These are phyloP conservation scores for Dictyostelium capitatum DNA, from an alignment of 78 protist genomes.

Conservation along the genomic window DNA sequence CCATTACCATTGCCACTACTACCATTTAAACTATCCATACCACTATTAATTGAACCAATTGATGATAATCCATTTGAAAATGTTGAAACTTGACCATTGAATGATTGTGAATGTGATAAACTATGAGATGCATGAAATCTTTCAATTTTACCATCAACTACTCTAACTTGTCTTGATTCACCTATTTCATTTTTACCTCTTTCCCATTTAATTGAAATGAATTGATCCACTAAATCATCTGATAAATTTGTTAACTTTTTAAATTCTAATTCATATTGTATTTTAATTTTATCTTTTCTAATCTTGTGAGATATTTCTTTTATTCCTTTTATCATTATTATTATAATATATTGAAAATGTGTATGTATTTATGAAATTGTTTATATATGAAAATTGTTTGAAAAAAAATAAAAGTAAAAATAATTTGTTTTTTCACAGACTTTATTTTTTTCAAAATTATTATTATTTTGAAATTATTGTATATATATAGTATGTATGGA, in stretches of 20 bases:
- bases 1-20: not conserved
- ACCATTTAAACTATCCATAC: not conserved
- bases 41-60: not conserved
- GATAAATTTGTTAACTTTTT: conserved; percentile 14
- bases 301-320: conserved; percentile 57
- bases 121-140: not conserved
- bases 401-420: not conserved
- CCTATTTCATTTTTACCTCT: conserved; percentile 55
- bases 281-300: conserved; percentile 60
- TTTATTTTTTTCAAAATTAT: too few relatives aligned
- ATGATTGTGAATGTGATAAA: not conserved
- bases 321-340: conserved; percentile 49
- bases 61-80: not conserved
- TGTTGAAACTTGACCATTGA: not conserved
- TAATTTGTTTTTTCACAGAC: too few relatives aligned
- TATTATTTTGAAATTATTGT: too few relatives aligned
- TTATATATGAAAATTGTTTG: not conserved
- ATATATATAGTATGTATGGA: too few relatives aligned
- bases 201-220: conserved; percentile 24
- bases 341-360: not conserved
- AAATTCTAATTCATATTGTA: conserved; percentile 58
- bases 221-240: conserved; percentile 32
- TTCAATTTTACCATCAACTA: conserved; percentile 9
- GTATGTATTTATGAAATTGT: not conserved
- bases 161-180: conserved; percentile 21